Percentiles rank a stretch among this genome's conserved stretches.
Evolutionary conservation across 164 flowering plant species (phyloP).

Genomic region (Euptelea pleiosperma): DNA sequence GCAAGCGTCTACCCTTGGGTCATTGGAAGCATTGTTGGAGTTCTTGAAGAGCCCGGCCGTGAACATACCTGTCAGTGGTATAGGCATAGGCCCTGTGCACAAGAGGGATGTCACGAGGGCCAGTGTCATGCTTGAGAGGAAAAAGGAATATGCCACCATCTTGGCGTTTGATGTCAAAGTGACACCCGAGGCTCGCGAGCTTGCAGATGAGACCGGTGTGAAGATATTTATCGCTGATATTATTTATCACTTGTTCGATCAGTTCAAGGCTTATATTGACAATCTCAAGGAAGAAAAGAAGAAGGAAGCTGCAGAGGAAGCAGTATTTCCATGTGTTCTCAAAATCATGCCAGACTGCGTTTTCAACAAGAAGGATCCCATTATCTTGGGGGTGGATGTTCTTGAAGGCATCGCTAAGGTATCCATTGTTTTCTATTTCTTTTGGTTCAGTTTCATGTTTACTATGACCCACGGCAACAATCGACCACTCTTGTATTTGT

Average conservation of each 20-base stretch:
- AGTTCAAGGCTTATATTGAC: conserved; percentile 82
- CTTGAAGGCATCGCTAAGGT: conserved; percentile 81
- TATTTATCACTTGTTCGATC: conserved; percentile 85
- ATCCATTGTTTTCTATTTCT: background rate
- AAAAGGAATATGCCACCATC: conserved; percentile 82
- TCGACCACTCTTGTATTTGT: no score
- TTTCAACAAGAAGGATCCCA: conserved; percentile 89
- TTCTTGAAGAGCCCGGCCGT: conserved; percentile 80
- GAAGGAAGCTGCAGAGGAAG: conserved; percentile 82
- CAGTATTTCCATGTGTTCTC: conserved; percentile 89
- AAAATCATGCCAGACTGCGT: conserved; percentile 70
- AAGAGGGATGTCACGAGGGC: conserved; percentile 93
- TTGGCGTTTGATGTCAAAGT: conserved; percentile 95
- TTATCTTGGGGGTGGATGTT: conserved; percentile 82
- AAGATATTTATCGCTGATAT: conserved; percentile 84
- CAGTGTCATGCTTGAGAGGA: conserved; percentile 93
- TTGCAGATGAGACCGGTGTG: conserved; percentile 81
- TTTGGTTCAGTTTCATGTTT: background rate
- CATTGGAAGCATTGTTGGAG: conserved; percentile 84
- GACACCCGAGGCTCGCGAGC: conserved; percentile 83
- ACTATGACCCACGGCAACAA: no score
- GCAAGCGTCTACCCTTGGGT: conserved; percentile 92
- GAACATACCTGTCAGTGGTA: conserved; percentile 82
- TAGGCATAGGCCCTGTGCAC: conserved; percentile 89
- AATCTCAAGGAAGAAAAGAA: conserved; percentile 83